phyloP scores from a whole-genome alignment of 495 filamentous ascomycete genomes.

The Podospora conica region DNA sequence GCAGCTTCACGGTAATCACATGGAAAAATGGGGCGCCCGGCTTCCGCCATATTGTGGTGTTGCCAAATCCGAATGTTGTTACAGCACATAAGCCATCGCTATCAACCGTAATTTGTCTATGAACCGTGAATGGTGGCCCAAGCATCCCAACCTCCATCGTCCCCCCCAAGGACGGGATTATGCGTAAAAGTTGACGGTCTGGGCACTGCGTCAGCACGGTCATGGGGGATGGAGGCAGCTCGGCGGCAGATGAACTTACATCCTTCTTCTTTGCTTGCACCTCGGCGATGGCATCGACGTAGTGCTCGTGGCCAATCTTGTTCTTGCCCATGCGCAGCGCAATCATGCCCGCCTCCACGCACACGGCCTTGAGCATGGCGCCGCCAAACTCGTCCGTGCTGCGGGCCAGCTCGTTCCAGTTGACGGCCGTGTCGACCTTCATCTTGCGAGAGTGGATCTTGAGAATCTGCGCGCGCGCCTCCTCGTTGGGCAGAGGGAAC shows the following conservation, averaged over 20 bases:
- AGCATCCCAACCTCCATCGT: not conserved
- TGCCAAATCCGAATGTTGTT: not conserved
- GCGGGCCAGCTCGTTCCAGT: constrained; percentile 92
- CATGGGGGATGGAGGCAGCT: not conserved
- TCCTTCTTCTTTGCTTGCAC: constrained; percentile 99
- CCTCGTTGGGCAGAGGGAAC: constrained; percentile 98
- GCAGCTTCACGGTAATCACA: not conserved
- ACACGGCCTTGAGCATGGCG: constrained; percentile 95
- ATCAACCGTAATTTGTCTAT: not conserved
- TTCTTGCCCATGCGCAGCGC: constrained; percentile 83
- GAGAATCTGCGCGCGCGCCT: constrained; percentile 93
- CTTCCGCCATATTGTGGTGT: not conserved
- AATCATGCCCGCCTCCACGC: constrained; percentile 99
- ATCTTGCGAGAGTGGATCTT: constrained; percentile 98
- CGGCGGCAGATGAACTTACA: constrained; percentile 36
- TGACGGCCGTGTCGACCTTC: constrained; percentile 88
- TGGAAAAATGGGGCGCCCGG: not conserved
- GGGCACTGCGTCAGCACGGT: constrained; percentile 24
- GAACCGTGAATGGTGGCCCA: not conserved
- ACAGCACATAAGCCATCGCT: not conserved
- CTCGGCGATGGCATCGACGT: constrained; percentile 96
- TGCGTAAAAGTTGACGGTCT: constrained; percentile 58
- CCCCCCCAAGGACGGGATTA: constrained; percentile 25
- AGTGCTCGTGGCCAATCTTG: constrained; percentile 97
- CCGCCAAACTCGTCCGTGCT: constrained; percentile 99